These are phyloP conservation scores for Liriodendron chinense DNA, from an alignment of 164 flowering plant species.

Conservation along the genomic window DNA sequence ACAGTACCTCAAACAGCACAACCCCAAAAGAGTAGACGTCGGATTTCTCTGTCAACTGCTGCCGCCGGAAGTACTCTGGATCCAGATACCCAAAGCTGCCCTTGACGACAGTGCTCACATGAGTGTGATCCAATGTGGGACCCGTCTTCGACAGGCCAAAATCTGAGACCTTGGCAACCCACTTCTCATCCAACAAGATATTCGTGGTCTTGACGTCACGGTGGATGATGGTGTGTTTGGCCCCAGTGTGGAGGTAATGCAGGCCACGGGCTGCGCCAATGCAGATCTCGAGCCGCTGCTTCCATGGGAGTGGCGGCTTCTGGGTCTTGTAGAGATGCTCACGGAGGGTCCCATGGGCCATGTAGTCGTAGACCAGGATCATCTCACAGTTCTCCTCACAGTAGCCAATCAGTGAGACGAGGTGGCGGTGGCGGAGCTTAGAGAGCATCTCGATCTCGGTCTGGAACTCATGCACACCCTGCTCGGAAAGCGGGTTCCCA, in stretches of 20 bases:
- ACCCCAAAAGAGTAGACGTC: slow-evolving; percentile 61
- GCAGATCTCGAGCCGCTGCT: slow-evolving; percentile 45
- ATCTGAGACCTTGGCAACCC: slow-evolving; percentile 59
- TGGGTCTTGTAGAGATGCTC: slow-evolving; percentile 45
- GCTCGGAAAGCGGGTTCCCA: slow-evolving; percentile 38
- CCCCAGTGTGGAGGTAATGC: slow-evolving; percentile 53
- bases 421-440: slow-evolving; percentile 42
- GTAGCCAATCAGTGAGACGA: slow-evolving; percentile 52
- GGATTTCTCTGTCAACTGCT: slow-evolving; percentile 43
- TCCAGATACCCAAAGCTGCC: slow-evolving; percentile 59
- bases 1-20: slow-evolving; percentile 44
- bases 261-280: slow-evolving; percentile 54
- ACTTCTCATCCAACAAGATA: slow-evolving; percentile 47
- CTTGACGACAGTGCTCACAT: slow-evolving; percentile 49
- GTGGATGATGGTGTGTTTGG: slow-evolving; percentile 46
- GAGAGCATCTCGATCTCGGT: slow-evolving; percentile 61
- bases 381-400: slow-evolving; percentile 43
- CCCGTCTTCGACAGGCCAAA: slow-evolving; percentile 50
- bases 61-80: slow-evolving; percentile 52
- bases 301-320: slow-evolving; percentile 44
- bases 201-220: slow-evolving; percentile 58
- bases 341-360: slow-evolving; percentile 47
- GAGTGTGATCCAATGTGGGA: slow-evolving; percentile 37
- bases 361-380: slow-evolving; percentile 56
- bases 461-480: slow-evolving; percentile 49